Percentiles rank a stretch among this genome's conserved stretches.
phyloP scores from a whole-genome alignment of 1,139 yeast species.

The Saccharomyces hybrid region DNA sequence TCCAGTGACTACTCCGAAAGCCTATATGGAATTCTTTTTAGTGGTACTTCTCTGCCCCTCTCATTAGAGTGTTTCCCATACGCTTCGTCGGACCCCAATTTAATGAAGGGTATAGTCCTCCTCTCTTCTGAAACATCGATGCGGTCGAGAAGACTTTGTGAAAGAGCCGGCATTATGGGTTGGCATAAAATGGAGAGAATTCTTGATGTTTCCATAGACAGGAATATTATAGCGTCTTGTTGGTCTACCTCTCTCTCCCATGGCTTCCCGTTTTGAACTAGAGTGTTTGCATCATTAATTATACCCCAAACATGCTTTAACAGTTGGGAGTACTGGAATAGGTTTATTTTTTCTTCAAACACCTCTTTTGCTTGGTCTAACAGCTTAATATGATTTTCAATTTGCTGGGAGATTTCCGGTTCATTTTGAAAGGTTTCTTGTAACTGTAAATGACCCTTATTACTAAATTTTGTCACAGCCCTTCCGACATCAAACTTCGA shows the following conservation, averaged over 20 bases:
- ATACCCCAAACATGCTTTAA: slow-evolving; percentile 55
- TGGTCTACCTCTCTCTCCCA: slow-evolving; percentile 40
- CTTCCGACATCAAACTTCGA: slow-evolving; percentile 53
- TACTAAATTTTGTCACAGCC: slow-evolving; percentile 30
- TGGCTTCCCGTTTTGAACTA: slow-evolving; percentile 54
- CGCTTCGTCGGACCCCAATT: slow-evolving; percentile 40
- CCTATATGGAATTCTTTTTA: slow-evolving; percentile 19
- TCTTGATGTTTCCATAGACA: slow-evolving; percentile 67
- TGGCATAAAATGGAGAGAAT: slow-evolving; percentile 57
- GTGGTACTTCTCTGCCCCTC: slow-evolving; percentile 38
- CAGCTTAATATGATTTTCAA: slow-evolving; percentile 18
- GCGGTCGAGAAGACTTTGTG: slow-evolving; percentile 54
- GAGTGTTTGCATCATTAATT: slow-evolving; percentile 54
- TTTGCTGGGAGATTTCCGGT: slow-evolving; percentile 4
- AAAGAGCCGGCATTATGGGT: slow-evolving; percentile 65
- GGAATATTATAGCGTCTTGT: slow-evolving; percentile 49
- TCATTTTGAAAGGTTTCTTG: slow-evolving; percentile 5
- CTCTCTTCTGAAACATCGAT: slow-evolving; percentile 42
- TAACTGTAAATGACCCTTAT: not conserved
- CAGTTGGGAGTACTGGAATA: slow-evolving; percentile 54
- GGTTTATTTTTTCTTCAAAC: slow-evolving; percentile 40
- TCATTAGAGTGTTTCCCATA: slow-evolving; percentile 43
- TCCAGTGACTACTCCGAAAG: not conserved
- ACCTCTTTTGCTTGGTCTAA: slow-evolving; percentile 29
- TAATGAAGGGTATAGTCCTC: slow-evolving; percentile 37